A percentile compares a stretch with the other conserved stretches of the same genome.
Conservation (phyloP, 106 monocot species). For the Dendrobium chrysotoxum region DNA sequence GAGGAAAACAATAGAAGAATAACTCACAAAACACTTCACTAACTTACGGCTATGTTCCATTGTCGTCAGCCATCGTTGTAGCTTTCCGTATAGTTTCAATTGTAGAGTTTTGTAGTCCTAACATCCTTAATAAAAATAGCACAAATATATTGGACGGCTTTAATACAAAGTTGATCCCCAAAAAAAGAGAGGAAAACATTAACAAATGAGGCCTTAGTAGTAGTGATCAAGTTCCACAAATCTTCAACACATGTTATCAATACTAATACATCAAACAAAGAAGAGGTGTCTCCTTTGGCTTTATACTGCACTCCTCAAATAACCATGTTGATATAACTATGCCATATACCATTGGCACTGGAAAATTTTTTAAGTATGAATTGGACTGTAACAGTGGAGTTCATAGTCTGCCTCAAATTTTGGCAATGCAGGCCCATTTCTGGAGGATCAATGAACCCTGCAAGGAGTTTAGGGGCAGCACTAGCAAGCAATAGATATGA, state of each 20-base stretch:
- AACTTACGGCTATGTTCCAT: no score
- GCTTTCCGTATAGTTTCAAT: no score
- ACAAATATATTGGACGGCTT: no score
- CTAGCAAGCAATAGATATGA: constrained; percentile 40
- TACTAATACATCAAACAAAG: no score
- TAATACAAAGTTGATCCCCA: no score
- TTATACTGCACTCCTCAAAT: background rate
- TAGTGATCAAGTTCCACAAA: no score
- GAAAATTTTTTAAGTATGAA: background rate
- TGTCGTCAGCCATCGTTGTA: background rate
- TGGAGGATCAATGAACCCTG: constrained; percentile 80
- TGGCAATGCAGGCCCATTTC: constrained; percentile 55
- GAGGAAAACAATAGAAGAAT: no score
- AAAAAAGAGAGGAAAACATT: background rate
- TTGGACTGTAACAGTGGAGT: constrained; percentile 2
- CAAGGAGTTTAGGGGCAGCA: constrained; percentile 56
- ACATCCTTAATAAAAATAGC: no score
- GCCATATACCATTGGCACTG: background rate
- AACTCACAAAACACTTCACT: no score
- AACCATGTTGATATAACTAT: constrained; percentile 2
- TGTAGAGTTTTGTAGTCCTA: no score
- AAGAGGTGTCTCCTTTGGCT: no score
- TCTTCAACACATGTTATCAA: no score
- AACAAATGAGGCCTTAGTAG: background rate
- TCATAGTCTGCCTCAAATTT: background rate